phyloP scores from a whole-genome alignment of 257 asterid species.

The Petrea volubilis region DNA sequence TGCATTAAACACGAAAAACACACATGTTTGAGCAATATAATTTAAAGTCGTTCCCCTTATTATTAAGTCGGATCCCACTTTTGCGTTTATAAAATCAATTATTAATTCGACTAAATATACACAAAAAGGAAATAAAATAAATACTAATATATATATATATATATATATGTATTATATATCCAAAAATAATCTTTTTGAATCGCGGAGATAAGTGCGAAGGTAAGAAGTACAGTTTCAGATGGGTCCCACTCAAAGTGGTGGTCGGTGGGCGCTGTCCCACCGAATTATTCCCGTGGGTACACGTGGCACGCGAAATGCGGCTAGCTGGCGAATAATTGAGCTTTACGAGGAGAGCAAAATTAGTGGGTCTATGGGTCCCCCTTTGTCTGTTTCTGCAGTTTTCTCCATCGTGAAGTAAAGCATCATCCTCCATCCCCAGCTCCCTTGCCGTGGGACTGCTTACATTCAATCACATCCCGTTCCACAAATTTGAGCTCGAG shows the following conservation, averaged over 20 bases:
- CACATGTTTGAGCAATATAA: no score
- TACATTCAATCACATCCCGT: constrained; percentile 2
- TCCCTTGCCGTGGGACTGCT: background rate
- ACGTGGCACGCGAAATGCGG: constrained; percentile 50
- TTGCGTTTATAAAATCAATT: no score
- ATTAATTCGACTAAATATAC: no score
- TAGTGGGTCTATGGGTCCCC: constrained; percentile 46
- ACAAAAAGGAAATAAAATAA: background rate
- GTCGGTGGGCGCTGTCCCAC: constrained; percentile 34
- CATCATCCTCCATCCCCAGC: constrained; percentile 12
- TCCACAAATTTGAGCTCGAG: background rate
- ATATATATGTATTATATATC: background rate
- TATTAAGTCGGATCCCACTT: no score
- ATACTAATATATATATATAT: background rate
- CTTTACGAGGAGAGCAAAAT: constrained; percentile 42
- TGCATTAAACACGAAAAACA: no score
- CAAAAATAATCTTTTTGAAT: no score
- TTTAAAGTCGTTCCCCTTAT: no score
- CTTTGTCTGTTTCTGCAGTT: constrained; percentile 1
- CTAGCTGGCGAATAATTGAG: constrained; percentile 47
- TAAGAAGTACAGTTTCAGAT: background rate
- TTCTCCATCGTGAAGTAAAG: constrained; percentile 46
- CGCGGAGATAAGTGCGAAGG: background rate
- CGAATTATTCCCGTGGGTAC: constrained; percentile 19
- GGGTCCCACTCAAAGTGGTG: constrained; percentile 20